Base-by-base conservation (phyloP, 352 stramenopile genomes). In the Phytophthora meadii region DNA sequence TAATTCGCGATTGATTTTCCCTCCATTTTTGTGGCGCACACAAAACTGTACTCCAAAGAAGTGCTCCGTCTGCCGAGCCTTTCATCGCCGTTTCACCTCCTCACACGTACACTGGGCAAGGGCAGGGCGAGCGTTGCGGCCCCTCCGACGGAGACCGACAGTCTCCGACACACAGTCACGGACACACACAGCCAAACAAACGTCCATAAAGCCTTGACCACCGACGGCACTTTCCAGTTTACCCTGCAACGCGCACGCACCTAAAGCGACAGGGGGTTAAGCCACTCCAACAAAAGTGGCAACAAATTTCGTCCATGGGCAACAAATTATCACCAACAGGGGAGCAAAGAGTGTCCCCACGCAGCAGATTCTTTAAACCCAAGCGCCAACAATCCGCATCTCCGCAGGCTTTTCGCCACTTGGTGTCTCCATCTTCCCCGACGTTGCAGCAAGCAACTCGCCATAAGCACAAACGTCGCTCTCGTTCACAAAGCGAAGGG, bases 401-500 rank as follows among this genome's bases (percentile, higher is more conserved):
- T 54, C 34, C 28, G 1, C 7, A 25, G 11, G 12, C 48, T 5
- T 30, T 61, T 52, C 54, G 50, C 22, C 48, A 66, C 44, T 46
- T 70, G 22, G 49, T 65, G 34, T 62, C 66, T 36, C 65, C 65
- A 2, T 61, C 48, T 7, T 68, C 58, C 7, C 50, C 56, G 40
- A 54, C 36, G 6, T 42, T 59, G 47, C 50, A 57, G 19, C 62
- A 52, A 14, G 17, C 47, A 7, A 5, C 19, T 25, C 44, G 30
- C 10, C 40, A 54, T 14, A 56, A 56, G 25, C 61, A 57, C 30
- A 76, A 72, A 40, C 65, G 65, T 17, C 61, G 61, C 39, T 60
- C 65, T 15, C 70, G 69, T 1, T 70, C 69, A 2, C 69, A 60
- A 24, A 75, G 70, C 54, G 70, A 74, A 59, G 70, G 70, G 5